phyloP scores from a whole-genome alignment of 306 rosid genomes.

The Hylodesmum podocarpum region DNA sequence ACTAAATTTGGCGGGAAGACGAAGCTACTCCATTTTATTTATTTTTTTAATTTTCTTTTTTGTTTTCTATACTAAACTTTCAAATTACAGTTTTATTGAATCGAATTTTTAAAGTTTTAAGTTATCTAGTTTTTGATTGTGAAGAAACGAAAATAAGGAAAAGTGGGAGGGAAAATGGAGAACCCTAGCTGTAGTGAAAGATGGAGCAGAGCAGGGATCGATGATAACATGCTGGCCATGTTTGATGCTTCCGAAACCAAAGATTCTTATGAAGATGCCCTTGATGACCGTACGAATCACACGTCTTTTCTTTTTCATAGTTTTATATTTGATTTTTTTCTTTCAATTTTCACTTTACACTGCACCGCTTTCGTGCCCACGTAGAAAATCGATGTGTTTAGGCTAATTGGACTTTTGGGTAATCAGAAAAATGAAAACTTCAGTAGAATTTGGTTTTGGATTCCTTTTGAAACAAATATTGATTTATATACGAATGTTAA shows the following conservation, averaged over 20 bases:
- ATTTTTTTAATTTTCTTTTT: neutral
- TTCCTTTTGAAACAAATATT: neutral
- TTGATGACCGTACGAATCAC: constrained; percentile 56
- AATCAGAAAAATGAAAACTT: neutral
- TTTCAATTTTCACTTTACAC: neutral
- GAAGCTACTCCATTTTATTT: neutral
- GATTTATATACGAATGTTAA: neutral
- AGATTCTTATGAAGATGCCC: constrained; percentile 58
- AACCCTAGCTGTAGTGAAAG: constrained; percentile 32
- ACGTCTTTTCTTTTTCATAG: neutral
- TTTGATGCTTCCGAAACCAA: constrained; percentile 61
- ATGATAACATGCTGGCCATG: constrained; percentile 71
- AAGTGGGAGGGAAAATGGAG: constrained; percentile 40
- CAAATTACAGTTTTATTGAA: neutral
- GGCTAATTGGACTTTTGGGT: neutral
- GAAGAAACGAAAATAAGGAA: neutral
- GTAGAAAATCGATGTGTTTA: neutral
- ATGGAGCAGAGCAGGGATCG: constrained; percentile 43
- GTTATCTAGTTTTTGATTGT: neutral
- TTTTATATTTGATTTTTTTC: constrained; percentile 8
- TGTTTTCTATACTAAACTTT: neutral
- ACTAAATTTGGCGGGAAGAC: constrained; percentile 34
- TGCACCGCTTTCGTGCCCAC: neutral
- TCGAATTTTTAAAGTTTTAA: neutral
- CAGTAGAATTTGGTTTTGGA: neutral